Base-by-base conservation (phyloP, 208 protist genomes). In the Acanthamoeba rhysodes region DNA sequence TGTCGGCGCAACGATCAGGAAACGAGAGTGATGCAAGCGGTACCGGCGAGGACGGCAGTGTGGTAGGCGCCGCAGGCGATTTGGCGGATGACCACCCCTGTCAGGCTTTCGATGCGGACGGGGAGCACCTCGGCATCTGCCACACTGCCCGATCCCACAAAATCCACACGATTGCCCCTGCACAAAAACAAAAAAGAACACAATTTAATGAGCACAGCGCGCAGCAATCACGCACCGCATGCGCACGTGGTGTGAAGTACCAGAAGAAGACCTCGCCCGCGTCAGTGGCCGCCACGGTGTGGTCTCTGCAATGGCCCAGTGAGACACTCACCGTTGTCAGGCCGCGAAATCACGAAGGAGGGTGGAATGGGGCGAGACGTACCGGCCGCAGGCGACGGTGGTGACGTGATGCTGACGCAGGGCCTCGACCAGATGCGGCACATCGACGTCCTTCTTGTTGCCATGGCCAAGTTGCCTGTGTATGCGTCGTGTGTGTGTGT, bases 141-240 rank as follows among this genome's bases (percentile, higher is more conserved):
- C 32, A 53, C 41, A 16, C 37, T 82, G 74, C 74, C 74, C 14
- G 74, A 82, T 24, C 74, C 74, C 37, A 50, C 41, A 7, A 20
- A 82, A 34, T 82, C 74, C 16, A 82, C 74, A 16, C 74, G 9
- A n/a, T 82, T 82, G 24, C 74, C 74, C 74, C 74, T 82, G 41
- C 9, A 24, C 72, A 41, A 7, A 27, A 80, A 0, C 0, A 7
- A 48, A 45, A 16, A 18, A 20, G 24, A 22, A 78, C n/a, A 9
- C 1, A 20, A 78, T 3, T 1, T 34, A 20, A 78, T 4, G 6
- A 45, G 16, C 22, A 78, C 22, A 24, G 14, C 22, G 57, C 45
- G 4, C 45, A 48, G 45, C 45, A 32, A 12, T 6, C 12, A 76
- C 14, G 16, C 53, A 59, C 53, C 16, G 32, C 29, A n/a, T 29